Evolutionary conservation across 1,139 yeast genomes (phyloP), one percentile per base, ranked within the genome.

Genomic region (Entelexis sorbosivorans): DNA sequence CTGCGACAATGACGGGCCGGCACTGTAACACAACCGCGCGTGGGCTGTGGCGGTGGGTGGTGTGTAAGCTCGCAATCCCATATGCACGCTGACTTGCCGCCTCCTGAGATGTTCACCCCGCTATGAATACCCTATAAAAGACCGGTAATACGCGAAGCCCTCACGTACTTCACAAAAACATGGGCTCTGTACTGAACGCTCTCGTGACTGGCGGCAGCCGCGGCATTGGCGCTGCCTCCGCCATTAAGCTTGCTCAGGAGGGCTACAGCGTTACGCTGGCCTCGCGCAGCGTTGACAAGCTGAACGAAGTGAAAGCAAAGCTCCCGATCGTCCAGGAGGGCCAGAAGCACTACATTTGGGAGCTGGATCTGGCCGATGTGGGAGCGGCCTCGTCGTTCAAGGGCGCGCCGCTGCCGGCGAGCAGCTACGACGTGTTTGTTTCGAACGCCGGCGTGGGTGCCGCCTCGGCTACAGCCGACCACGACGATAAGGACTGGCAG

Each of bases 381-480:
- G 48, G n/a, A 5, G 50, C 50, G 1, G 42, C 39, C 10, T 26
- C 34, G 28, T 26, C 13, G 2, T 14, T 47, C 26, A 19, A 32
- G 11, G 42, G 44, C 4, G 56, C 58, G 5, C 56, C 70, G 3
- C 71, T 76, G 34, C 73, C 53, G 7, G 42, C 80, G 1, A 16
- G 29, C 8, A 26, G 32, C 26, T 54, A 42, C 47, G 32, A 26
- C 8, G 34, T 35, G 9, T 66, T 87, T 31, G 73, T 88, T 32
- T 86, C 87, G 61, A 79, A 89, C 66, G 96, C 96, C 0, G 97
- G 97, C 0, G 61, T 82, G 2, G 73, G 93, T 1, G 89, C 82
- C 60, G 71, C 75, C 34, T 66, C 75, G 0, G 66, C 87, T 16
- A 66, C 85, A 10, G 61, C 76, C 13, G 64, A 72, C 29, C 74